Evolutionary conservation across 371 early-diverging fungal genomes (phyloP).

Genomic region (Mortierella sp.): DNA sequence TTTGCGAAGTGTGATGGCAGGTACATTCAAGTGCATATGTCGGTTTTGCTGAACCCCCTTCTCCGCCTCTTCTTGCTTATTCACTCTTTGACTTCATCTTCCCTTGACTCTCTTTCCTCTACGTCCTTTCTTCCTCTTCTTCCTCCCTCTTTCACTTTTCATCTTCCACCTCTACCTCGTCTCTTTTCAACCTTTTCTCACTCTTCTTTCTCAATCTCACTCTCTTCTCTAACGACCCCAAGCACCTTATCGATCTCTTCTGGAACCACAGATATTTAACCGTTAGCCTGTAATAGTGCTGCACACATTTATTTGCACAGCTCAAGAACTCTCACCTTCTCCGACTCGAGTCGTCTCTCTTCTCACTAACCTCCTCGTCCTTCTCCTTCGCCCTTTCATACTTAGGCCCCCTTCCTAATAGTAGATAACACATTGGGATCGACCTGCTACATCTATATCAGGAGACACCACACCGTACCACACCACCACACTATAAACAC

Average conservation of each 20-base stretch:
- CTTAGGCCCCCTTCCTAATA: no score
- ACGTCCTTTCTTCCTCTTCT: neutral
- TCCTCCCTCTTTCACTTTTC: neutral
- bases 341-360: no score
- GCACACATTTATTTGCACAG: no score
- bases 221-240: neutral
- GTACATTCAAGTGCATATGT: neutral
- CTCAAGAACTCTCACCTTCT: neutral
- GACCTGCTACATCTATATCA: neutral
- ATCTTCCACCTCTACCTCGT: neutral
- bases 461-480: slow-evolving; percentile 4
- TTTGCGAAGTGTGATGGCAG: slow-evolving; percentile 13
- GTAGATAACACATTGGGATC: no score
- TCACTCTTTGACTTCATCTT: neutral
- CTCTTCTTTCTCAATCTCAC: no score
- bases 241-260: no score
- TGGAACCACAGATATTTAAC: no score
- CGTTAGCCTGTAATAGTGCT: no score
- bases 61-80: neutral
- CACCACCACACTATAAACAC: neutral
- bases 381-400: neutral
- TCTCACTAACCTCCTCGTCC: neutral
- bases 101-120: neutral
- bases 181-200: neutral
- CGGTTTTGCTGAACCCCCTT: neutral